Conservation (phyloP, 2,329 filamentous ascomycete species). For the Colletotrichum nymphaeae region DNA sequence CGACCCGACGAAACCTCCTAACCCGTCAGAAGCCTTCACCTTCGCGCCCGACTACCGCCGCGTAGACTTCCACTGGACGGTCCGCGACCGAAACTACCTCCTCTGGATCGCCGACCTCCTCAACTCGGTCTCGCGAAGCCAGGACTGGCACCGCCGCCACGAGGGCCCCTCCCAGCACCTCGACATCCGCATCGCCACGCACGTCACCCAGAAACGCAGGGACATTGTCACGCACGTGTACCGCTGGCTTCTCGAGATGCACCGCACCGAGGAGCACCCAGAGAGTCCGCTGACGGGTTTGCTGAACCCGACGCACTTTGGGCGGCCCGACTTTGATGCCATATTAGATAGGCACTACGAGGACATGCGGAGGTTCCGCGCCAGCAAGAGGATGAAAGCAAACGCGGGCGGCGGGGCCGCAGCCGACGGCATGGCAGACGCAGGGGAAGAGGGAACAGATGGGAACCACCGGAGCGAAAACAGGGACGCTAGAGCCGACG, state of each 20-base stretch:
- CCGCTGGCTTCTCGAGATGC: constrained; percentile 66
- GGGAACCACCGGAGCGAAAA: not conserved
- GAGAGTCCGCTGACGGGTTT: constrained; percentile 65
- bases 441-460: constrained; percentile 3
- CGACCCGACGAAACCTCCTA: constrained; percentile 30
- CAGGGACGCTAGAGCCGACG: not conserved
- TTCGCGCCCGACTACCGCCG: constrained; percentile 56
- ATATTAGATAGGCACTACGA: constrained; percentile 67
- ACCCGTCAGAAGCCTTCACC: constrained; percentile 36
- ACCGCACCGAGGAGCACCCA: constrained; percentile 62
- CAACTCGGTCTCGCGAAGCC: constrained; percentile 57
- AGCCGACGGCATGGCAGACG: not conserved
- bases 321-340: constrained; percentile 62
- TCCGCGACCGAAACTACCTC: constrained; percentile 66
- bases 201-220: constrained; percentile 66
- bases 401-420: constrained; percentile 20
- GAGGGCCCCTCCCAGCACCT: constrained; percentile 50
- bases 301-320: constrained; percentile 64
- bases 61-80: constrained; percentile 71
- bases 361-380: constrained; percentile 57
- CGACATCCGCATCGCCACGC: constrained; percentile 66
- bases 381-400: constrained; percentile 37
- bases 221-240: constrained; percentile 65
- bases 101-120: constrained; percentile 69
- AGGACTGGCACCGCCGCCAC: constrained; percentile 51